Evolutionary conservation across 805 yeast species (phyloP), one percentile per base, ranked within the genome.

Genomic region (Candida coleopterorum): DNA sequence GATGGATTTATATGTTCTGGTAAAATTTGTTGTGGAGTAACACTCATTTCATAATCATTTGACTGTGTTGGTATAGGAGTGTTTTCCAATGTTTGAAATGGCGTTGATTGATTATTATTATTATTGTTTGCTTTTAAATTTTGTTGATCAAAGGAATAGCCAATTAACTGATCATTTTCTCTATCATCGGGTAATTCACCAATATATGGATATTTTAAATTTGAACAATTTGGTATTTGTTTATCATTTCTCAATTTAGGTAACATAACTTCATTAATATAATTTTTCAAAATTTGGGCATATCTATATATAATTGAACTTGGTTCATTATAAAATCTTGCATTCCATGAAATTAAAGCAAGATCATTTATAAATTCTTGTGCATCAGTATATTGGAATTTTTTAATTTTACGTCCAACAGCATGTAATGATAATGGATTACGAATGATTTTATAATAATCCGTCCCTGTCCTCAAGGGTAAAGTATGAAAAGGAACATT

Each of bases 291-390:
- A 16, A 77, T 64, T 14, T 69, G 64, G 3, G 88, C 96, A 48
- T 82, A 84, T 17, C 68, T 68, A 58, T 82, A 84, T 36, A 84
- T 81, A 12, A 65, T 64, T 1, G 88, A 77, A 10, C 72, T 79
- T 43, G 78, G 79, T 40, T 78, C 79, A 58, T 90, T 90, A 59
- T 81, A 90, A 32, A 81, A 75, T 42, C 85, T 75, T 3, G 97
- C 96, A 53, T 90, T 90, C 88, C 95, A 86, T 1, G 86, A 75
- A 35, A 90, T 83, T 56, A 85, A 94, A 0, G 82, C 86, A 41
- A 89, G 55, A 56, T 89, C 96, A 39, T 67, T 72, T 25, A 89
- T 62, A 56, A 86, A 88, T 30, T 77, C 80, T 47, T 79, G 83
- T 1, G 85, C 76, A 31, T 67, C 67, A 4, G 62, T 55, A 61